Base-by-base conservation (phyloP, 129 eudicot genomes). In the Escallonia herrerae region DNA sequence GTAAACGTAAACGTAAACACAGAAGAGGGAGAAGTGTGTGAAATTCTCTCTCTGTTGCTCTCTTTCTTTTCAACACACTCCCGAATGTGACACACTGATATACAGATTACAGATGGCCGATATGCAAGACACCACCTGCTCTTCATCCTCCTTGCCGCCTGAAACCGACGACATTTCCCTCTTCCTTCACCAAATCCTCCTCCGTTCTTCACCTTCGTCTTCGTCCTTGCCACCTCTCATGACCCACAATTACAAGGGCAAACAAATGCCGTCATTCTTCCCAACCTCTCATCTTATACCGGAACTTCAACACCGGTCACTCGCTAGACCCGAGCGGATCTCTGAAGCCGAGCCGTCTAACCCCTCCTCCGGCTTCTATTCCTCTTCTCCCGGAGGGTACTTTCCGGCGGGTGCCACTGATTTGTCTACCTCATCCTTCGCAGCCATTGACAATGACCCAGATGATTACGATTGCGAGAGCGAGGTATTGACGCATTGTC, bases 381-480 rank as follows among this genome's bases (percentile, higher is more conserved):
- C 63, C 15, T 64, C 74, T n/a, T 69, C 79, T 8, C 3, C 66
- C 8, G 75, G 52, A 1, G 47, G n/a, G n/a, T 58, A 69, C 56
- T 46, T 82, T 41, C 74, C 73, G 60, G 47, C 40, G 46, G 59
- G 42, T 7, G 53, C 22, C 9, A 48, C 15, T 15, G 72, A 75
- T 43, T 63, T 76, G 46, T 64, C 79, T n/a, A 76, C 83, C 15
- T 71, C 80, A 54, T 77, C 86, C 0, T 65, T 63, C 39, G 81
- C 79, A 15, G 63, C 73, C 14, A 50, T 63, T 38, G 83, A 83
- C 42, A 71, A 76, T 76, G 86, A 80, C 8, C 72, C 68, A 7
- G 88, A 90, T 50, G 97, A 83, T 43, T 78, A 77, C 53, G 97
- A 86, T 58, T 79, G 70, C 54, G 91, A 83, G 53, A 83, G 94